Evolutionary conservation across 2,329 filamentous ascomycete species (phyloP), one percentile per base, ranked within the genome.

Genomic region (Escovopsis sp.): DNA sequence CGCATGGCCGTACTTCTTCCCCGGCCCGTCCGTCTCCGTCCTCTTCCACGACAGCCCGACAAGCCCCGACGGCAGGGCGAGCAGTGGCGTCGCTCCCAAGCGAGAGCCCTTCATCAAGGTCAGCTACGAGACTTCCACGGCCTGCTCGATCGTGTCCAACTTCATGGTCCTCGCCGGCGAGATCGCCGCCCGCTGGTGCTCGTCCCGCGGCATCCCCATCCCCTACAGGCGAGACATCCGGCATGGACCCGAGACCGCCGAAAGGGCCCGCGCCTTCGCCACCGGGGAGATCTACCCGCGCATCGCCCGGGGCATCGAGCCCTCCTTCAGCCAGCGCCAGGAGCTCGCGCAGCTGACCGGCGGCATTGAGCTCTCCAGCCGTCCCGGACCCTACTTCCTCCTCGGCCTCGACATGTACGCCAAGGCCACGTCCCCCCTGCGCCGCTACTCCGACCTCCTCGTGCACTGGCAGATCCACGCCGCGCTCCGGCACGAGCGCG

Each of bases 401-500:
- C 61, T 79, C 39, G 76, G 75, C 14, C 48, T 69, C 2, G 62
- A 72, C 36, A 68, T 70, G 56, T 78, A 79, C 51, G 58, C 69
- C 39, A 78, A 76, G 44, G 67, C 67, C 27, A 80, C 76, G 7
- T 76, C 70, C 34, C 76, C 76, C 14, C 61, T 81, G n/a, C 71
- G 76, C 25, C 68, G 76, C 30, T 79, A 68, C 52, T 55, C 61
- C 5, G 76, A 81, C 51, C 55, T 80, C 32, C 49, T 80, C 23
- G 64, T 70, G 2, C 75, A 79, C 54, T 79, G 72, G 71, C 75
- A 80, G 51, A 70, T 80, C 41, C 67, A 77, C 46, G 68, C 66
- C 3, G 66, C 70, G 9, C 55, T 80, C 23, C 55, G 58, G 12
- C 53, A 62, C 39, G 64, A 68, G 44, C 57, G 62, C 8, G 46